Evolutionary conservation across 805 yeast species (phyloP), one percentile per base, ranked within the genome.

Genomic region (Pichia occidentalis): DNA sequence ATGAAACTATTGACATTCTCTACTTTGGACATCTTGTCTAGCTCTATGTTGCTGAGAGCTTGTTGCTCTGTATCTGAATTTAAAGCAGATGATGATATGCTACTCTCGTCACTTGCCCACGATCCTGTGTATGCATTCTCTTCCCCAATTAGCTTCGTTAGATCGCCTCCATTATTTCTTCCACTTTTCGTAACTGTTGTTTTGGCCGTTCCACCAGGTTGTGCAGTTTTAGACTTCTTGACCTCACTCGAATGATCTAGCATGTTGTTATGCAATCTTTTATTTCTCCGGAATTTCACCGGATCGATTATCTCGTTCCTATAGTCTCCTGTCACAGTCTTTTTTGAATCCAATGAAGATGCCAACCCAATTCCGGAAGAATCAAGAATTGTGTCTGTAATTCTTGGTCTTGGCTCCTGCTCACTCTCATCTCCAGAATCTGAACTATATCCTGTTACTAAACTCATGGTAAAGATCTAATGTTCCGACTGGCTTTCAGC

Each of bases 91-190:
- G n/a, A n/a, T n/a, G n/a, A n/a, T n/a, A n/a, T n/a, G n/a, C n/a
- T n/a, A n/a, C n/a, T n/a, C n/a, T n/a, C n/a, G n/a, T 67, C 73
- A 23, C 61, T 59, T 1, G 82, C 83, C 86, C 87, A 78, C 0
- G 86, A 83, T 0, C 85, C 85, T 32, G 56, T 48, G 43, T 68
- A 77, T 1, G 67, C 68, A 22, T 58, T 51, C 12, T 19, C 16
- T 8, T 63, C 68, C 10, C 71, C 79, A 3, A 57, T 67, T 8
- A 65, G 26, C 2, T 50, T 50, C 0, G 54, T 44, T 2, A 68
- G 50, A 34, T 69, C 69, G 0, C 73, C 74, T 44, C 61, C 65
- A 18, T 58, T 62, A 7, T 34, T 22, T 32, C 47, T 57, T 41
- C 64, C 70, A 16, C 60, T 36, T n/a, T 44, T 47, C 37, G 49